phyloP scores from a whole-genome alignment of 1,139 yeast species.

The Debaryomyces sp. region DNA sequence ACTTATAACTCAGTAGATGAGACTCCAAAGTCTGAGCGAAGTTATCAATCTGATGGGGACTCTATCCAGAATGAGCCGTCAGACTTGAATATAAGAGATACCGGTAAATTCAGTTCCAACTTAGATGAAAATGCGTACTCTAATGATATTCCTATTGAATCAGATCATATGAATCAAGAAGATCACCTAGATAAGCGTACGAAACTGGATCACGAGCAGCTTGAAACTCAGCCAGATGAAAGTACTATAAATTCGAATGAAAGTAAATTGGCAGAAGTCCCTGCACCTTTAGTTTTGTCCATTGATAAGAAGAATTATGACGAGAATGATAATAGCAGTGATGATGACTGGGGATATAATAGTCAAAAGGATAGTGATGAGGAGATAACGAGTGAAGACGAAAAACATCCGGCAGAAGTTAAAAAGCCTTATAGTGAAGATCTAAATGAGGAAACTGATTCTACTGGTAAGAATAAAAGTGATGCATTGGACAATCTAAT shows the following conservation, averaged over 20 bases:
- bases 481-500: conserved; percentile 41
- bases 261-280: conserved; percentile 5
- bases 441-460: conserved; percentile 1
- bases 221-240: not conserved
- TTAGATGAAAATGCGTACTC: not conserved
- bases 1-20: conserved; percentile 20
- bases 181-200: no score
- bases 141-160: not conserved
- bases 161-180: not conserved
- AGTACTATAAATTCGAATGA: not conserved
- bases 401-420: not conserved
- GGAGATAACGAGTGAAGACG: conserved; percentile 8
- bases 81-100: conserved; percentile 23
- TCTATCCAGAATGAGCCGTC: conserved; percentile 41
- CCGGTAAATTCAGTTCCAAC: not conserved
- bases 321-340: conserved; percentile 18
- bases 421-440: not conserved
- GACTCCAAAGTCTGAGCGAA: conserved; percentile 37
- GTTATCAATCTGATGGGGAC: conserved; percentile 41
- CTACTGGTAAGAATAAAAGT: conserved; percentile 15
- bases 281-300: conserved; percentile 28
- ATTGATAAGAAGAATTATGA: conserved; percentile 23
- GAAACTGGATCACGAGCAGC: not conserved
- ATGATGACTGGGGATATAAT: conserved; percentile 28
- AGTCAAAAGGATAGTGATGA: conserved; percentile 25